Base-by-base conservation (phyloP, 108 stramenopile genomes). In the Fistulifera solaris region DNA sequence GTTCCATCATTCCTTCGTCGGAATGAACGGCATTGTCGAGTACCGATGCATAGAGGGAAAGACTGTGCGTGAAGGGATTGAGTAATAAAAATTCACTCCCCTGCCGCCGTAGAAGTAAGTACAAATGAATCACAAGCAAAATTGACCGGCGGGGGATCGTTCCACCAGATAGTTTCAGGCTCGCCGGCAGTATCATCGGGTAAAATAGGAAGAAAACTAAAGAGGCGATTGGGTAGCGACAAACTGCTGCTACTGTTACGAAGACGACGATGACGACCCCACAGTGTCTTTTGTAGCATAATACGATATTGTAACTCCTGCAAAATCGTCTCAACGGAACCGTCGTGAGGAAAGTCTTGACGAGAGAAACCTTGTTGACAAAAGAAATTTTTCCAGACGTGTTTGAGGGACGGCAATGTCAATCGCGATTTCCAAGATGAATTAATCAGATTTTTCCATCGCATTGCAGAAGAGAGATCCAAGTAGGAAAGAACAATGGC, bases 131-230 rank as follows among this genome's bases (percentile, higher is more conserved):
- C 67, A 38, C 81, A 83, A 11, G 59, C 61, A 58, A 70, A 83
- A 58, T 73, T 70, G 12, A 79, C 77, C 7, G 82, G 78, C 17
- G 82, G 77, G 7, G 73, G 66, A 52, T 76, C 68, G 27, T 60
- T 48, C 31, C 31, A 35, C 31, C 31, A 35, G 8, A 35, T 35
- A 3, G 8, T 35, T 35, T 35, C 31, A 6, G 3, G 6, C 6
- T 35, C 31, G 3, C 8, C 31, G 31, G 3, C 31, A 13, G 40
- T 40, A 19, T 67, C 63, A 18, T 58, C 54, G 10, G 76, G 77
- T n/a, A 63, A 11, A 16, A 78, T 35, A 0, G 81, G 81, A 1
- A 76, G 38, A 56, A 82, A 82, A 44, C 75, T 25, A 54, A 82
- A 78, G 39, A 57, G 53, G 27, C 65, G 47, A 65, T 73, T 55